phyloP scores from a whole-genome alignment of 768 basidiomycete genomes.

The Boletus bicolor region DNA sequence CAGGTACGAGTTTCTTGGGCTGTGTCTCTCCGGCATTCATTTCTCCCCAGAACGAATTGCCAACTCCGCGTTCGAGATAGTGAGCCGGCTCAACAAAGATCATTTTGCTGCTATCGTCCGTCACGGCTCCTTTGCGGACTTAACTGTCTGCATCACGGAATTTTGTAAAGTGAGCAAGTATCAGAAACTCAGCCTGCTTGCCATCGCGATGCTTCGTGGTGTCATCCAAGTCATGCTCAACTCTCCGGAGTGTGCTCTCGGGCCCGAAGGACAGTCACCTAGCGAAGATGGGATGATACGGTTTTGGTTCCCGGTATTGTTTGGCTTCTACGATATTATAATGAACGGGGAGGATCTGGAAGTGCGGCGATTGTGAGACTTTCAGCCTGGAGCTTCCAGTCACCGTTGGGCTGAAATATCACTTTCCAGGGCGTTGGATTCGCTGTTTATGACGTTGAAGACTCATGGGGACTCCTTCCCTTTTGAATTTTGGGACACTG shows the following conservation, averaged over 20 bases:
- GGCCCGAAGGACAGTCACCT: constrained; percentile 32
- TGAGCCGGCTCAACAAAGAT: constrained; percentile 84
- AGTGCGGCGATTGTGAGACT: constrained; percentile 86
- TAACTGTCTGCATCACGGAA: constrained; percentile 96
- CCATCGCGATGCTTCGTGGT: constrained; percentile 94
- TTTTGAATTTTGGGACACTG: constrained; percentile 95
- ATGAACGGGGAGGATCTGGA: constrained; percentile 99
- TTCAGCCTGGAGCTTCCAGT: not conserved
- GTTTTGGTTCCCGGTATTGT: constrained; percentile 95
- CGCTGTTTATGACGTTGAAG: constrained; percentile 91
- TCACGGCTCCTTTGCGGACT: constrained; percentile 91
- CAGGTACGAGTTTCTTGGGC: constrained; percentile 48
- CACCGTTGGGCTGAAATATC: constrained; percentile 7
- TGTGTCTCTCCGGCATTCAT: not conserved
- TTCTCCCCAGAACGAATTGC: constrained; percentile 72
- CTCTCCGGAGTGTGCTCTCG: constrained; percentile 63
- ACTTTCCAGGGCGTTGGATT: constrained; percentile 81
- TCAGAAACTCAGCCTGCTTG: constrained; percentile 94
- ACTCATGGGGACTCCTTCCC: constrained; percentile 82
- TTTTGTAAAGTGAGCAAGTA: constrained; percentile 99
- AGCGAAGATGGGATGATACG: constrained; percentile 88
- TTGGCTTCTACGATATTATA: constrained; percentile 99
- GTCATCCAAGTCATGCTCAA: constrained; percentile 90
- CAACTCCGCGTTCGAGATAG: constrained; percentile 93
- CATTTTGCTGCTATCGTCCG: constrained; percentile 90